Evolutionary conservation across 176 grass and related monocot genomes (phyloP).

Genomic region (Eragrostis nindensis): DNA sequence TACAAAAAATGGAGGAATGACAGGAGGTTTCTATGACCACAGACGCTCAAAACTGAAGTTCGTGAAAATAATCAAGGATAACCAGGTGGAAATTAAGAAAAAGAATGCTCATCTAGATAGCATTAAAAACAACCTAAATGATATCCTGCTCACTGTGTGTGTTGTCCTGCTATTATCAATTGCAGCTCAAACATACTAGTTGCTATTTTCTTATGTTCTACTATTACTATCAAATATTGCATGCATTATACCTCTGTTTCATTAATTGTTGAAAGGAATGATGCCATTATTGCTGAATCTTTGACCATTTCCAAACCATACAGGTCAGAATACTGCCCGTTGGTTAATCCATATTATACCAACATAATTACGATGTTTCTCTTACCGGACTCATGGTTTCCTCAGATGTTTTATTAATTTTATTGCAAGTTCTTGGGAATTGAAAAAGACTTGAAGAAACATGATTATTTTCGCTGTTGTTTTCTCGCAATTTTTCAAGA

Average conservation of each 20-base stretch:
- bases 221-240: background rate
- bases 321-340: background rate
- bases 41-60: constrained; percentile 91
- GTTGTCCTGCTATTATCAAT: constrained; percentile 3
- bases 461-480: too few species aligned
- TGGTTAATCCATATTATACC: background rate
- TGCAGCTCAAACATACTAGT: background rate
- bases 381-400: too few species aligned
- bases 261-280: background rate
- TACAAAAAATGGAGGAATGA: constrained; percentile 94
- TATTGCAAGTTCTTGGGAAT: too few species aligned
- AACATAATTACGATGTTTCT: too few species aligned
- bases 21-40: constrained; percentile 94
- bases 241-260: background rate
- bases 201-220: constrained; percentile 6
- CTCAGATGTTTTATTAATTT: too few species aligned
- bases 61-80: constrained; percentile 85
- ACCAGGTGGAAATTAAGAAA: constrained; percentile 68
- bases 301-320: background rate
- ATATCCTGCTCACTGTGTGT: constrained; percentile 67
- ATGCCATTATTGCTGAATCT: background rate
- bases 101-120: constrained; percentile 69
- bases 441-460: too few species aligned
- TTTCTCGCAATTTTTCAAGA: background rate
- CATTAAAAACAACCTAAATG: constrained; percentile 65